Evolutionary conservation across 306 rosid genomes (phyloP).

Genomic region (Cicer chorassanicum): DNA sequence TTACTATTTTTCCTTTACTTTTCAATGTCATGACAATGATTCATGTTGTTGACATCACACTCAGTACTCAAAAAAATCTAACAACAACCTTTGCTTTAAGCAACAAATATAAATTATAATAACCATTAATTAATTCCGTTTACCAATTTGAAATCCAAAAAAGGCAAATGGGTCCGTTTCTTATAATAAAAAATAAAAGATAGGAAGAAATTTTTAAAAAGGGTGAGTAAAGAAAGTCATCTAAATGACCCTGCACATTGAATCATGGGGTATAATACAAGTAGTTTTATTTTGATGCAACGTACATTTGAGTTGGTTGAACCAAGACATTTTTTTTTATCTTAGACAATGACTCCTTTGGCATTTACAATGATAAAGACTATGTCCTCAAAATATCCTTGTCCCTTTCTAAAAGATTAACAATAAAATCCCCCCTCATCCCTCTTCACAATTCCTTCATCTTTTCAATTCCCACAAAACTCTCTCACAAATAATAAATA

Average conservation of each 20-base stretch:
- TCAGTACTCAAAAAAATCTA: background rate
- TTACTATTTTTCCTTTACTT: constrained; percentile 18
- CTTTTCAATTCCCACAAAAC: background rate
- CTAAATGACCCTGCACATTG: constrained; percentile 47
- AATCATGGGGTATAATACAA: constrained; percentile 20
- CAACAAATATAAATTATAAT: background rate
- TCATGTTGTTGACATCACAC: constrained; percentile 42
- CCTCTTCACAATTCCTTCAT: background rate
- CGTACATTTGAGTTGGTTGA: constrained; percentile 50
- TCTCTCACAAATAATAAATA: background rate
- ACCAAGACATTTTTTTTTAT: constrained; percentile 49
- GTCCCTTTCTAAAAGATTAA: constrained; percentile 40
- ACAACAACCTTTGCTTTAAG: constrained; percentile 4
- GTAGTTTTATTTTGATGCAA: constrained; percentile 33
- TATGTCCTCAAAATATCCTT: constrained; percentile 32
- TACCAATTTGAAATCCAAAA: constrained; percentile 11
- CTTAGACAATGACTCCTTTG: constrained; percentile 49
- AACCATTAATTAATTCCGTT: constrained; percentile 8
- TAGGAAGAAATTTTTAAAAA: background rate
- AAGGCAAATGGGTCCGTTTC: constrained; percentile 36
- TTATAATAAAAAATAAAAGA: background rate
- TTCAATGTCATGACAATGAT: constrained; percentile 46
- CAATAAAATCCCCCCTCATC: constrained; percentile 30
- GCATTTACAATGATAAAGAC: constrained; percentile 46
- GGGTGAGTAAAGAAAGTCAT: constrained; percentile 32